phyloP scores from a whole-genome alignment of 495 filamentous ascomycete genomes.

The Rhypophila decipiens region DNA sequence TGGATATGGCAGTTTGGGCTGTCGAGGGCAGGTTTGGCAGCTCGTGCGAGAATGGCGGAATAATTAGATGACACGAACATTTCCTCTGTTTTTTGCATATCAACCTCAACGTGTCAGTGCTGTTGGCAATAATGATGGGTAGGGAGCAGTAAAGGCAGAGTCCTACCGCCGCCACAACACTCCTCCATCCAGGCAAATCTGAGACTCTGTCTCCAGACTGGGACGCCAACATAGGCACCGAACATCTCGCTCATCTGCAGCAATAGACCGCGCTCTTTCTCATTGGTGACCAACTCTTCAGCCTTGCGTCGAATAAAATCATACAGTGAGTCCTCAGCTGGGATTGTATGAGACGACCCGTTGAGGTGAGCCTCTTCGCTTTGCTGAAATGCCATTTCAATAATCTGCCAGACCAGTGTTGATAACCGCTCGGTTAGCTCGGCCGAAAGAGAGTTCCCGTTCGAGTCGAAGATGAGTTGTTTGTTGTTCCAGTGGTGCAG shows the following conservation, averaged over 20 bases:
- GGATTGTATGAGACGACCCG: no score
- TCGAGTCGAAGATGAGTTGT: slow-evolving; percentile 53
- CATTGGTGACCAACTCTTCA: slow-evolving; percentile 39
- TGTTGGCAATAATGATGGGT: no score
- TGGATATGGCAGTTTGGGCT: no score
- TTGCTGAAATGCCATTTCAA: slow-evolving; percentile 77
- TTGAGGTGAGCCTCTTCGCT: slow-evolving; percentile 54
- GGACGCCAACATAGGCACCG: slow-evolving; percentile 83
- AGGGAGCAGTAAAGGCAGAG: neutral
- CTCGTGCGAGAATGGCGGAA: no score
- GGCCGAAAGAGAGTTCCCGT: slow-evolving; percentile 52
- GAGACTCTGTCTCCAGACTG: slow-evolving; percentile 70
- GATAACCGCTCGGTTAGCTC: slow-evolving; percentile 47
- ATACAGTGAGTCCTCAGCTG: slow-evolving; percentile 58
- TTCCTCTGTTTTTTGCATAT: no score
- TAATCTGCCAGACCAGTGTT: slow-evolving; percentile 68
- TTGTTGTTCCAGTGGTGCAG: slow-evolving; percentile 53
- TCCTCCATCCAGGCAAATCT: slow-evolving; percentile 93
- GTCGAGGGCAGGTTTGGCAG: no score
- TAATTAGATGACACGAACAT: no score
- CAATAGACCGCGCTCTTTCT: slow-evolving; percentile 46
- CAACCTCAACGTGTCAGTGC: no score
- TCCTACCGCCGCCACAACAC: slow-evolving; percentile 79
- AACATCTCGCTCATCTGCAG: slow-evolving; percentile 67
- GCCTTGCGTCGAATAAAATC: slow-evolving; percentile 71